These are phyloP conservation scores for Scheffersomyces insectosa DNA, from an alignment of 1,139 yeast genomes.

Conservation along the genomic window DNA sequence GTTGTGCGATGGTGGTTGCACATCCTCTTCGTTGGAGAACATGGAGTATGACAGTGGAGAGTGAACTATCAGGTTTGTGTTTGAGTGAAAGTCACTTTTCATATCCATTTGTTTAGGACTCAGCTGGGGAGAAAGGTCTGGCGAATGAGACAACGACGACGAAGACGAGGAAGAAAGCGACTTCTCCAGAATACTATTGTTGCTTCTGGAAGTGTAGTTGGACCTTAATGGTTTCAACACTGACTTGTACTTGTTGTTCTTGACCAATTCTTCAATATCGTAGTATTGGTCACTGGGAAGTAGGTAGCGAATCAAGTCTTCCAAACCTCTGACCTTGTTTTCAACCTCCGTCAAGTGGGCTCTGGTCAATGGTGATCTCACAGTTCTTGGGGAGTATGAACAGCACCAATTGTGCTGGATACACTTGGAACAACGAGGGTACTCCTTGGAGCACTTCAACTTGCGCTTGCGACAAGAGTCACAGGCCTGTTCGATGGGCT, in stretches of 20 bases:
- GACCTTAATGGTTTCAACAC: conserved; percentile 21
- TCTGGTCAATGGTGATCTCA: conserved; percentile 79
- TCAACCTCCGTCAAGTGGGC: conserved; percentile 80
- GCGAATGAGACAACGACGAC: not conserved
- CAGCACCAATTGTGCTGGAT: conserved; percentile 72
- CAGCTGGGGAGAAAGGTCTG: not conserved
- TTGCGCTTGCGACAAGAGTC: conserved; percentile 62
- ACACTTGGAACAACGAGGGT: conserved; percentile 79
- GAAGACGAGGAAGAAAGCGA: not conserved
- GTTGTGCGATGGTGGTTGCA: conserved; percentile 7
- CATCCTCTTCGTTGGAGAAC: conserved; percentile 30
- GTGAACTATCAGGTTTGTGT: conserved; percentile 22
- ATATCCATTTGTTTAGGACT: not conserved
- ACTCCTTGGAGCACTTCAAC: conserved; percentile 60
- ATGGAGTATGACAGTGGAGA: conserved; percentile 33
- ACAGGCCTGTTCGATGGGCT: conserved; percentile 50
- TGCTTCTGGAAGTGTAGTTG: conserved; percentile 3
- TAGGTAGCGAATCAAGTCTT: conserved; percentile 47
- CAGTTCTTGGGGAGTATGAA: conserved; percentile 72
- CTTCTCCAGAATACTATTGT: no score
- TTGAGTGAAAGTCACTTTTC: not conserved
- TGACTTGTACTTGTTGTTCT: conserved; percentile 20
- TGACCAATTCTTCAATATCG: conserved; percentile 28
- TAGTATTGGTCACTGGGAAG: conserved; percentile 26
- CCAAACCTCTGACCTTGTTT: conserved; percentile 56